These are phyloP conservation scores for Leptographium wingfieldii DNA, from an alignment of 2,329 filamentous ascomycete genomes.

Conservation along the genomic window DNA sequence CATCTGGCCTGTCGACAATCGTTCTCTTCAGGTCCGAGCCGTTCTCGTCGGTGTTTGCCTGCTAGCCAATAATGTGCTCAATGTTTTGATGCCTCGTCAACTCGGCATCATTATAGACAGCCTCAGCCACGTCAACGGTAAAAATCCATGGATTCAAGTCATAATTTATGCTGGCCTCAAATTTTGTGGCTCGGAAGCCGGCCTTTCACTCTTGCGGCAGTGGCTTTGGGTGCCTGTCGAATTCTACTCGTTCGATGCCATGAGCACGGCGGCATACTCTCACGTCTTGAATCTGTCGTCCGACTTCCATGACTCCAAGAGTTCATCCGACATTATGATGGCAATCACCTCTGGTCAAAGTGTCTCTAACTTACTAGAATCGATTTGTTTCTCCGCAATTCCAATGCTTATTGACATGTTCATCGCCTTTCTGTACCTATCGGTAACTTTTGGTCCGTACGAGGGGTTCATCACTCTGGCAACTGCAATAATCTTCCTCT, in stretches of 20 bases:
- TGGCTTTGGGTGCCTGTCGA: conserved; percentile 48
- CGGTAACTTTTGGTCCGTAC: conserved; percentile 44
- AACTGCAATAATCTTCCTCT: conserved; percentile 42
- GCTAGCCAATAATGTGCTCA: conserved; percentile 57
- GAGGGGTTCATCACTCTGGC: conserved; percentile 50
- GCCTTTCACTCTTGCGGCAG: conserved; percentile 38
- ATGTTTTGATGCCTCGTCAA: conserved; percentile 68
- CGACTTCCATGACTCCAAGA: conserved; percentile 49
- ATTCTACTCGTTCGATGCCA: conserved; percentile 40
- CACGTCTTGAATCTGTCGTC: conserved; percentile 49
- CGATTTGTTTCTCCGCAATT: conserved; percentile 42
- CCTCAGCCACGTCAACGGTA: conserved; percentile 37
- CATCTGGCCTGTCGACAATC: conserved; percentile 60
- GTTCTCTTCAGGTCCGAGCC: conserved; percentile 53
- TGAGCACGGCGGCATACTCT: conserved; percentile 42
- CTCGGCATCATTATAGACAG: conserved; percentile 67
- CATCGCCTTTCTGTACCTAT: conserved; percentile 47
- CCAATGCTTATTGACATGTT: conserved; percentile 49
- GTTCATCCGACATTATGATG: conserved; percentile 44
- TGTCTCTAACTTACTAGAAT: conserved; percentile 44
- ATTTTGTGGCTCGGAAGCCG: conserved; percentile 41
- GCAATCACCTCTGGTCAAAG: conserved; percentile 42
- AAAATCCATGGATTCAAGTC: conserved; percentile 39
- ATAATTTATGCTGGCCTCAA: conserved; percentile 37
- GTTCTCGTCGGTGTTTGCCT: conserved; percentile 55